Conservation (phyloP, 2,329 filamentous ascomycete species). For the Cercospora janseana region DNA sequence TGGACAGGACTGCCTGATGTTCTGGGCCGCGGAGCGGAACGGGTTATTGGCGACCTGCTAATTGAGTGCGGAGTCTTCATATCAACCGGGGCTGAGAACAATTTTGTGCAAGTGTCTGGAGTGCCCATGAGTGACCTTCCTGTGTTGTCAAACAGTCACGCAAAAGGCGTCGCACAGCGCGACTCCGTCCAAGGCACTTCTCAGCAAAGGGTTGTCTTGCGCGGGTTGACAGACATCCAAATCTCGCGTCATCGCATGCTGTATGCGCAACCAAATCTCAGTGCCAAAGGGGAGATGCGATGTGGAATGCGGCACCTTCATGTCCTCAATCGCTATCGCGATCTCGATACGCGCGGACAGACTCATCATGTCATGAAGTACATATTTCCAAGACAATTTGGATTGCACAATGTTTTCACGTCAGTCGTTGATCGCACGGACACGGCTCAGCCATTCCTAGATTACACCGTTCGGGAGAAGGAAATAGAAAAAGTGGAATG, state of each 20-base stretch:
- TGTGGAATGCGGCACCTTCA: constrained; percentile 81
- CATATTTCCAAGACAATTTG: constrained; percentile 88
- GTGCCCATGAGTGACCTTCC: constrained; percentile 53
- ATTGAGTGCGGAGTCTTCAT: constrained; percentile 75
- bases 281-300: constrained; percentile 63
- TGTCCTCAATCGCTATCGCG: constrained; percentile 69
- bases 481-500: constrained; percentile 59
- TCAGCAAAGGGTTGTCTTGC: background rate
- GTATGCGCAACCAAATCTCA: constrained; percentile 73
- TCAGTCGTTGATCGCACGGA: constrained; percentile 62
- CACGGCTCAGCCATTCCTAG: constrained; percentile 72
- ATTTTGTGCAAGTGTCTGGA: constrained; percentile 79
- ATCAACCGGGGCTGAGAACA: constrained; percentile 58
- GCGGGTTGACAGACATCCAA: constrained; percentile 50
- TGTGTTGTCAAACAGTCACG: constrained; percentile 5
- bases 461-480: constrained; percentile 80
- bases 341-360: constrained; percentile 50
- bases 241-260: constrained; percentile 83
- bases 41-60: constrained; percentile 73
- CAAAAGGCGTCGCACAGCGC: background rate
- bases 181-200: background rate
- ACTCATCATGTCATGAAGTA: constrained; percentile 80
- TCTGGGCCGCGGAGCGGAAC: constrained; percentile 71
- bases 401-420: constrained; percentile 88
- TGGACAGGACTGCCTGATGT: constrained; percentile 76